Conservation (phyloP, 139 green algal species). For the Mesotaenium endlicherianum region DNA sequence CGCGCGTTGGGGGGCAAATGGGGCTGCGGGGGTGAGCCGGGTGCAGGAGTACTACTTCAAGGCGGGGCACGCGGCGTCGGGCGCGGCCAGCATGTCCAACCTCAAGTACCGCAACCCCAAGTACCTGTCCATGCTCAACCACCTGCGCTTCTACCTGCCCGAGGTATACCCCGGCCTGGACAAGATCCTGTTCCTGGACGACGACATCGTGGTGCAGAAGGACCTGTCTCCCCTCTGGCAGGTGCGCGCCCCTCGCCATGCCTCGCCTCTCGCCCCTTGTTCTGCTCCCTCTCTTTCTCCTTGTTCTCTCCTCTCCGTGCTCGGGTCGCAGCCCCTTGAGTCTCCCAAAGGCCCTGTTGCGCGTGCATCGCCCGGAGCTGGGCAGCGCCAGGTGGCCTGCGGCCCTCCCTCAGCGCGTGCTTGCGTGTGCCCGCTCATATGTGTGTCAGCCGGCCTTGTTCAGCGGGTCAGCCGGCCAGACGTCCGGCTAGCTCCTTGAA, state of each 20-base stretch:
- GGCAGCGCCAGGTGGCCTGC: no score
- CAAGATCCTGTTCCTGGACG: conserved; percentile 49
- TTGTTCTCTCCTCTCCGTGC: background rate
- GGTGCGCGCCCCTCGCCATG: no score
- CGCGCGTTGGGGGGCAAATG: no score
- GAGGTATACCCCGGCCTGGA: conserved; percentile 47
- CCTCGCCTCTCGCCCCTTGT: background rate
- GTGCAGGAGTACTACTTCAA: conserved; percentile 51
- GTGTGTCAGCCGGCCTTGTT: no score
- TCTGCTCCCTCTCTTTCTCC: background rate
- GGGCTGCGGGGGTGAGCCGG: no score
- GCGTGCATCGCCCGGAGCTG: no score
- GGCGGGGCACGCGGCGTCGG: background rate
- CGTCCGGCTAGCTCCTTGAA: no score
- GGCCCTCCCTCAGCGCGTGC: no score
- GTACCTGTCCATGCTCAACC: conserved; percentile 53
- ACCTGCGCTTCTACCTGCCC: conserved; percentile 49
- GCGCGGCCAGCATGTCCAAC: conserved; percentile 24
- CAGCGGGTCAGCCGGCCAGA: no score
- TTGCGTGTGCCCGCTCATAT: no score
- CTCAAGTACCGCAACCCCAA: conserved; percentile 53
- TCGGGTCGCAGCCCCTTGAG: no score
- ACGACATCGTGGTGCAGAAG: conserved; percentile 50
- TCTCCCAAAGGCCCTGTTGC: no score
- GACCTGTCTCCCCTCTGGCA: conserved; percentile 26